Percentiles rank a stretch among this genome's conserved stretches.
phyloP scores from a whole-genome alignment of 2,329 filamentous ascomycete genomes.

The Xylaria hypoxylon region DNA sequence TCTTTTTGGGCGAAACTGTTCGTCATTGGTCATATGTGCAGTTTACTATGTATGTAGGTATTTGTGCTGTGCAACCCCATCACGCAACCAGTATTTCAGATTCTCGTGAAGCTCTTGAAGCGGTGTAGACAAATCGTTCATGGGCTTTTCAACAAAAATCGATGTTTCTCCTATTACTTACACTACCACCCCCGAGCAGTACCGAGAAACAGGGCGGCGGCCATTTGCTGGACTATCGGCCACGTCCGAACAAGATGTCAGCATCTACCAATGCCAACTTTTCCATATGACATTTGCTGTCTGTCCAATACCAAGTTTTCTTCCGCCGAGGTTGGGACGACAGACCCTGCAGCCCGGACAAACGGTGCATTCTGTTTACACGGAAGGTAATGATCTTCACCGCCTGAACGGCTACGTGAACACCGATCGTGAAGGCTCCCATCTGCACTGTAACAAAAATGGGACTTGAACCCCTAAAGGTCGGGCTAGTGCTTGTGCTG shows the following conservation, averaged over 20 bases:
- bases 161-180: not conserved
- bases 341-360: constrained; percentile 11
- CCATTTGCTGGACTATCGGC: constrained; percentile 2
- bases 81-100: constrained; percentile 24
- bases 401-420: constrained; percentile 19
- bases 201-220: not conserved
- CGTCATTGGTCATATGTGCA: constrained; percentile 1
- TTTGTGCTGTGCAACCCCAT: constrained; percentile 30
- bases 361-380: constrained; percentile 19
- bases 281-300: not conserved
- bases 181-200: too few relatives aligned
- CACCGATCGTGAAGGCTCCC: not conserved
- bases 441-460: constrained; percentile 16
- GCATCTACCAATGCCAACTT: constrained; percentile 18
- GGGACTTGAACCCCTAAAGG: constrained; percentile 14
- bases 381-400: constrained; percentile 32
- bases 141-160: constrained; percentile 3
- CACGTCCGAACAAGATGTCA: constrained; percentile 14
- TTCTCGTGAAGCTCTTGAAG: constrained; percentile 15
- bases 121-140: constrained; percentile 19
- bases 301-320: constrained; percentile 7
- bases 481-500: not conserved
- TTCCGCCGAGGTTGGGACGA: constrained; percentile 7
- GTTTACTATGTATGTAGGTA: not conserved
- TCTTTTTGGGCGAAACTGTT: not conserved